Conservation (phyloP, 2,329 filamentous ascomycete genomes). For the Ceratocystis diversiconidia region DNA sequence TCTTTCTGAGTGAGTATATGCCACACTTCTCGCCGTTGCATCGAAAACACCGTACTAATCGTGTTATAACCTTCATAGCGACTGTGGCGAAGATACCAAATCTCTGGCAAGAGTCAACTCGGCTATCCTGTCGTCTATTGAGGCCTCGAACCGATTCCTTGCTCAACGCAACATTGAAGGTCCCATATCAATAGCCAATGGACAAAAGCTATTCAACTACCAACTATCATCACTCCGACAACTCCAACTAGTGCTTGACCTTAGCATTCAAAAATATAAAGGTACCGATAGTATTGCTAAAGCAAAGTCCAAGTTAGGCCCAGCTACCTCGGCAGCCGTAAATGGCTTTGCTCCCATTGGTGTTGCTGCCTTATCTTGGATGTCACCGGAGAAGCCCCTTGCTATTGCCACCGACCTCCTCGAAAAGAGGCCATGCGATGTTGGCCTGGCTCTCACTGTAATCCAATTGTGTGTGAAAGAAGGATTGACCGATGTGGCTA, state of each 20-base stretch:
- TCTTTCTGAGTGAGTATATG: constrained; percentile 41
- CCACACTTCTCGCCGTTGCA: background rate
- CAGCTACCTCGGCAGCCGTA: constrained; percentile 7
- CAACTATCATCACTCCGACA: constrained; percentile 41
- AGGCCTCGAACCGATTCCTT: constrained; percentile 48
- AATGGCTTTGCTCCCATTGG: constrained; percentile 16
- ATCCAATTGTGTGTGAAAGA: constrained; percentile 66
- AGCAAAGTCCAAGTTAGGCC: constrained; percentile 2
- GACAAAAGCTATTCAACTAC: constrained; percentile 57
- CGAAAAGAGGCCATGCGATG: constrained; percentile 28
- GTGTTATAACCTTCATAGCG: constrained; percentile 29
- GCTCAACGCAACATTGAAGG: constrained; percentile 47
- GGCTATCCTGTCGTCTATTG: constrained; percentile 29
- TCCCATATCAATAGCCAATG: constrained; percentile 36
- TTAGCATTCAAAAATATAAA: constrained; percentile 48
- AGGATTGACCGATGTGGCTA: constrained; percentile 58
- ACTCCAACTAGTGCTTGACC: constrained; percentile 45
- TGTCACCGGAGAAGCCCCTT: constrained; percentile 9
- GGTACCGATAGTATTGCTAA: constrained; percentile 8
- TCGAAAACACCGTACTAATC: background rate
- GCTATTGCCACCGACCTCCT: constrained; percentile 14
- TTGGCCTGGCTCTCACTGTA: constrained; percentile 66
- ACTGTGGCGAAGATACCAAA: constrained; percentile 52
- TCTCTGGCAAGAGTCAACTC: constrained; percentile 54
- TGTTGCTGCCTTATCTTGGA: constrained; percentile 13